phyloP scores from a whole-genome alignment of 805 yeast genomes.

The Blastobotrys mokoenaii region DNA sequence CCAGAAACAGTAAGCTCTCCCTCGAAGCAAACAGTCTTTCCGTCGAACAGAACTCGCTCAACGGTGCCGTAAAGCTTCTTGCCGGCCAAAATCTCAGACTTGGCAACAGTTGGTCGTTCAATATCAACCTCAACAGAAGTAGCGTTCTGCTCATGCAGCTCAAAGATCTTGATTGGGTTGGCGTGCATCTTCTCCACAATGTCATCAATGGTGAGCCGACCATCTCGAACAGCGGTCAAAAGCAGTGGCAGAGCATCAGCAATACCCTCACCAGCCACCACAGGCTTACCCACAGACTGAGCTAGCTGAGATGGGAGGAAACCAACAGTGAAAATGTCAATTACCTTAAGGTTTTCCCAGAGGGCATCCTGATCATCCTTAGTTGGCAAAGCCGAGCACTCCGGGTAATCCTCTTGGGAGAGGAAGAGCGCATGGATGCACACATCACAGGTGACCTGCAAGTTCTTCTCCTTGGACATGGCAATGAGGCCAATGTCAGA shows the following conservation, averaged over 20 bases:
- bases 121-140: constrained; percentile 74
- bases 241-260: constrained; percentile 76
- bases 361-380: constrained; percentile 71
- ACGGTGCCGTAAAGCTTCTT: constrained; percentile 64
- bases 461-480: constrained; percentile 75
- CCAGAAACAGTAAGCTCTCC: constrained; percentile 57
- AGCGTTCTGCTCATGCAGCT: constrained; percentile 64
- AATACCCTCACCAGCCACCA: constrained; percentile 68
- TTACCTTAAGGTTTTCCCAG: constrained; percentile 63
- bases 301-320: constrained; percentile 67
- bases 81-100: constrained; percentile 44
- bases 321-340: constrained; percentile 88
- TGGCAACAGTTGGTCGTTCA: constrained; percentile 49
- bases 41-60: constrained; percentile 76
- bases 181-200: constrained; percentile 66
- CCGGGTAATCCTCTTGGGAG: constrained; percentile 55
- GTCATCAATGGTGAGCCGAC: constrained; percentile 63
- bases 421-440: constrained; percentile 71
- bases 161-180: constrained; percentile 76
- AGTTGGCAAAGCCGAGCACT: constrained; percentile 68
- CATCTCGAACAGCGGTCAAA: constrained; percentile 68
- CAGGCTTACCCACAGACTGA: constrained; percentile 49
- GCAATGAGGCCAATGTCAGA: constrained; percentile 77
- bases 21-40: constrained; percentile 76
- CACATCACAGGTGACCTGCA: constrained; percentile 85